Conservation (phyloP, 805 yeast genomes). For the Cyberlindnera xylosilytica region DNA sequence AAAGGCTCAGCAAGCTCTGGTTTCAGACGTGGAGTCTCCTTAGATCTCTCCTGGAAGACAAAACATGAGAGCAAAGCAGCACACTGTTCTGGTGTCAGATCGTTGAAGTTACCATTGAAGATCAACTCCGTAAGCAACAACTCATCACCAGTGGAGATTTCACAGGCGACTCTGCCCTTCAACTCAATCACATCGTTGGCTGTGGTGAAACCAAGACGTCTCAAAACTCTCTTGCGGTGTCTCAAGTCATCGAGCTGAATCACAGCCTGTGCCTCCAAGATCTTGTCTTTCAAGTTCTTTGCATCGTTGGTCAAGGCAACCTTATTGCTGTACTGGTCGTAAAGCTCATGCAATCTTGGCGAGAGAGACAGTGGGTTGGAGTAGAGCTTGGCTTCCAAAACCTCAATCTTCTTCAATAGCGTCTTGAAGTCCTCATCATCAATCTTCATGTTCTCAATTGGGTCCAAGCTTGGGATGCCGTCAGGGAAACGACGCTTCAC, state of each 20-base stretch:
- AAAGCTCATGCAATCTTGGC: conserved; percentile 57
- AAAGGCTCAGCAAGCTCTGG: conserved; percentile 93
- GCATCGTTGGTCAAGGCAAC: conserved; percentile 58
- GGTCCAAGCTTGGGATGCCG: conserved; percentile 90
- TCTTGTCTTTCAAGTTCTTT: conserved; percentile 57
- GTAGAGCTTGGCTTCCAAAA: conserved; percentile 69
- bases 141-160: conserved; percentile 87
- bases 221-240: conserved; percentile 86
- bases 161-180: conserved; percentile 97
- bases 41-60: conserved; percentile 94
- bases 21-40: conserved; percentile 79
- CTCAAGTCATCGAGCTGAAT: conserved; percentile 92
- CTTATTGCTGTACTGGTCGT: conserved; percentile 62
- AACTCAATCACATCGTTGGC: conserved; percentile 87
- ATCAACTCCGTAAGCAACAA: conserved; percentile 83
- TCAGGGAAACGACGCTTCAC: conserved; percentile 82
- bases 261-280: conserved; percentile 82
- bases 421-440: conserved; percentile 73
- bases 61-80: conserved; percentile 92
- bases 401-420: conserved; percentile 74
- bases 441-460: conserved; percentile 89
- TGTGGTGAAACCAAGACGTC: conserved; percentile 88
- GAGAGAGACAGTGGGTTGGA: conserved; percentile 68
- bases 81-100: conserved; percentile 81
- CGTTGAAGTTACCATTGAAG: conserved; percentile 93